These are phyloP conservation scores for Corylus avellana DNA, from an alignment of 306 rosid genomes.

Conservation along the genomic window DNA sequence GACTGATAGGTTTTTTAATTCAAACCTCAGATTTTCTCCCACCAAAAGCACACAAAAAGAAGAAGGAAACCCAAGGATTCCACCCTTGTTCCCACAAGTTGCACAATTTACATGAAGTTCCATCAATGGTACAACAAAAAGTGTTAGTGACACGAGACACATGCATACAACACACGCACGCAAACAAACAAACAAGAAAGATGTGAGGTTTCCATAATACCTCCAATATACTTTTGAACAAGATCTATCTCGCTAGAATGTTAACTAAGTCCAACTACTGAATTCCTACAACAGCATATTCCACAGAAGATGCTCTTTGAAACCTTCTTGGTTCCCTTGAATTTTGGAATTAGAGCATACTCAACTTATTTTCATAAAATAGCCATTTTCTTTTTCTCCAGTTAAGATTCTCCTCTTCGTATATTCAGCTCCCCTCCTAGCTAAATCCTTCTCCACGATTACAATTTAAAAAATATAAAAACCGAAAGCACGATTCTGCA, in stretches of 20 bases:
- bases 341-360: too few species aligned
- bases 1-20: not conserved
- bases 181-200: not conserved
- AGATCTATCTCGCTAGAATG: not conserved
- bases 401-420: not conserved
- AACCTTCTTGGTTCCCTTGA: too few species aligned
- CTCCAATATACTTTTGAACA: not conserved
- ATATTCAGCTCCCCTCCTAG: not conserved
- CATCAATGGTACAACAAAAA: not conserved
- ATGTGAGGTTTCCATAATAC: not conserved
- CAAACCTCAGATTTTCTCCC: constrained; percentile 2
- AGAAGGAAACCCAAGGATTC: not conserved
- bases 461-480: not conserved
- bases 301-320: too few species aligned
- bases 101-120: not conserved
- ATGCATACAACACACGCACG: not conserved
- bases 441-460: not conserved
- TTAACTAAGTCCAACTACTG: not conserved
- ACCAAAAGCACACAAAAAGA: not conserved
- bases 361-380: too few species aligned
- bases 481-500: not conserved
- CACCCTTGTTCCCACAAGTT: not conserved
- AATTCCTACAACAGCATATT: too few species aligned
- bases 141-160: not conserved
- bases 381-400: too few species aligned